Evolutionary conservation across 2,329 filamentous ascomycete species (phyloP).

Genomic region (Emydomyces testavorans): DNA sequence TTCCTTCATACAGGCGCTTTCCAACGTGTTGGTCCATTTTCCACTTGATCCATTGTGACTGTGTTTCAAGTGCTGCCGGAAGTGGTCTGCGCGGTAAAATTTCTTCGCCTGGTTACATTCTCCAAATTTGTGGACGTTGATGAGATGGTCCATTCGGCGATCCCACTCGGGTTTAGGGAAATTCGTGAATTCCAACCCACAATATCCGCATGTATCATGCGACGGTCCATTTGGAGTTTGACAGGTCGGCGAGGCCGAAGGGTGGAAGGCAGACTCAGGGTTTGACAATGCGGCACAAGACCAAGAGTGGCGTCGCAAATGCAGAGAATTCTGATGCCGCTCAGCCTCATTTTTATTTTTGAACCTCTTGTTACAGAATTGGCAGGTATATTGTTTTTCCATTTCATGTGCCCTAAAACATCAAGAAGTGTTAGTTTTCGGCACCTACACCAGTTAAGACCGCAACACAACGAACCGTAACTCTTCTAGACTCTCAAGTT

Average conservation of each 20-base stretch:
- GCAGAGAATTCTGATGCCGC: constrained; percentile 87
- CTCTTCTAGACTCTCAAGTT: constrained; percentile 76
- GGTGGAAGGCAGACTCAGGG: constrained; percentile 75
- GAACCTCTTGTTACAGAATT: constrained; percentile 87
- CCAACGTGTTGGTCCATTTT: constrained; percentile 97
- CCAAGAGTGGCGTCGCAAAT: constrained; percentile 88
- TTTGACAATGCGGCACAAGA: constrained; percentile 75
- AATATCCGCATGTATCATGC: constrained; percentile 80
- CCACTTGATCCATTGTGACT: constrained; percentile 92
- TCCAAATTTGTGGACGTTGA: constrained; percentile 86
- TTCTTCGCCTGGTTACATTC: constrained; percentile 99
- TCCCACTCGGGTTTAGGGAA: constrained; percentile 74
- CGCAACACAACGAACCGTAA: constrained; percentile 53
- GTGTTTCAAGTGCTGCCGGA: constrained; percentile 95
- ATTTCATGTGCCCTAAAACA: constrained; percentile 52
- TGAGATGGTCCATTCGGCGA: constrained; percentile 70
- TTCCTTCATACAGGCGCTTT: constrained; percentile 93
- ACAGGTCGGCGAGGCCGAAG: constrained; percentile 46
- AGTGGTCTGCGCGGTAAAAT: constrained; percentile 94
- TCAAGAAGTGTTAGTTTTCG: neutral
- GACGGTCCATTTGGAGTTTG: constrained; percentile 29
- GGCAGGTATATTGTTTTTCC: constrained; percentile 92
- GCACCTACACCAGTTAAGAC: neutral
- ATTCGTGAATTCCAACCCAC: constrained; percentile 79
- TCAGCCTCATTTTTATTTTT: constrained; percentile 99